Percentiles rank a stretch among this genome's conserved stretches.
Evolutionary conservation across 192 early-diverging fungal genomes (phyloP).

Genomic region (Coemansia sp.): DNA sequence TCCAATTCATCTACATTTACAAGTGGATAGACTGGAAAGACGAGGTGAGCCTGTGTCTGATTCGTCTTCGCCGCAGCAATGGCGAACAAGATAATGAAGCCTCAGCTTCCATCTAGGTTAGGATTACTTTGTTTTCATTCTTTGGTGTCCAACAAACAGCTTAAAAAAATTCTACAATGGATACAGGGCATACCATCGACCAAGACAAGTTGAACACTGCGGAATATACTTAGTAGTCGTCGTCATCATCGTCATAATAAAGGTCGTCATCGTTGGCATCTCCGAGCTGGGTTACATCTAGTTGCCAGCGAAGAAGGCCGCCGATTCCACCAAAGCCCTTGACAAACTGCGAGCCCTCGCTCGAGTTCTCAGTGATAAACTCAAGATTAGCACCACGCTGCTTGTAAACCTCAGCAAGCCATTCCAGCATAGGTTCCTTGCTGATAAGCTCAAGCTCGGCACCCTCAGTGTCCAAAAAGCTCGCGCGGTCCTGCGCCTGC

Average conservation of each 20-base stretch:
- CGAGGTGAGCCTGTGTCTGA: conserved; percentile 20
- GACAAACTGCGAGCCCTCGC: conserved; percentile 96
- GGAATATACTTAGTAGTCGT: conserved; percentile 18
- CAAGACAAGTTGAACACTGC: background rate
- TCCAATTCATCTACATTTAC: conserved; percentile 26
- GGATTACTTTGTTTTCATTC: conserved; percentile 15
- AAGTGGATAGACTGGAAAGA: conserved; percentile 27
- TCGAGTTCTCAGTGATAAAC: conserved; percentile 94
- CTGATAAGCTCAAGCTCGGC: conserved; percentile 82
- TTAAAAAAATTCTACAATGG: background rate
- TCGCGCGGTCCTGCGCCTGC: conserved; percentile 76
- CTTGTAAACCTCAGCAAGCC: conserved; percentile 98
- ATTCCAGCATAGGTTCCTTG: conserved; percentile 85
- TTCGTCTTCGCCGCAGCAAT: conserved; percentile 12
- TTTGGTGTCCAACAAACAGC: background rate
- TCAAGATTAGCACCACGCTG: conserved; percentile 91
- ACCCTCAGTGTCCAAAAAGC: conserved; percentile 67
- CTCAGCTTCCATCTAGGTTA: background rate
- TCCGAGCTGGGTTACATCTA: conserved; percentile 70
- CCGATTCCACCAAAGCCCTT: conserved; percentile 99
- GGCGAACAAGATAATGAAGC: background rate
- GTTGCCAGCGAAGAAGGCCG: conserved; percentile 93
- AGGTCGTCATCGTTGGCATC: conserved; percentile 67
- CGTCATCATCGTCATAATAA: conserved; percentile 48
- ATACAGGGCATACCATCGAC: background rate